Evolutionary conservation across 768 basidiomycete species (phyloP).

Genomic region (Phylloporus sp.): DNA sequence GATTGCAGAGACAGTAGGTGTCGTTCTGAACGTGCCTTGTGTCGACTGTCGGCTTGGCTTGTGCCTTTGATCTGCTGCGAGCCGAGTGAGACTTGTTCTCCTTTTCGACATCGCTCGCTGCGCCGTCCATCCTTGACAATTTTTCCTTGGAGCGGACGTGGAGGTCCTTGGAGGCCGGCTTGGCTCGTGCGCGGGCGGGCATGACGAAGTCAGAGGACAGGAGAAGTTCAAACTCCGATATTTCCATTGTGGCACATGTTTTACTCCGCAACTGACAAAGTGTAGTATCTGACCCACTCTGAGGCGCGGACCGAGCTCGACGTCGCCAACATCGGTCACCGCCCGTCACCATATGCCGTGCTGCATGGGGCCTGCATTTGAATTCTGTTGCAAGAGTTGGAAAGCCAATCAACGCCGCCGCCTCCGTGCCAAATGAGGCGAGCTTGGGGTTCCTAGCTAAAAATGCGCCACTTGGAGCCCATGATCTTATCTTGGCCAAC

Average conservation of each 20-base stretch:
- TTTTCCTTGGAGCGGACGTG: slow-evolving; percentile 19
- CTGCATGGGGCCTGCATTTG: slow-evolving; percentile 15
- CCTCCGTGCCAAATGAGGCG: slow-evolving; percentile 12
- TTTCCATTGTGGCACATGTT: slow-evolving; percentile 22
- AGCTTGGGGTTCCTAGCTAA: slow-evolving; percentile 2
- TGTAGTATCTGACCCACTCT: not conserved
- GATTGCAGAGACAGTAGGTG: slow-evolving; percentile 55
- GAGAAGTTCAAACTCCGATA: slow-evolving; percentile 30
- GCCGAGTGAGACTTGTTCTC: slow-evolving; percentile 25
- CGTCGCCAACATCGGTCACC: slow-evolving; percentile 3
- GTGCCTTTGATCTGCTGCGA: slow-evolving; percentile 23
- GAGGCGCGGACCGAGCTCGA: slow-evolving; percentile 1
- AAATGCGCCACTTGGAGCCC: slow-evolving; percentile 1
- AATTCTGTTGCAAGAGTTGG: not conserved
- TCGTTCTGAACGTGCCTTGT: slow-evolving; percentile 16
- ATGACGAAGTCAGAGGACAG: slow-evolving; percentile 33
- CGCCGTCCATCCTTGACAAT: slow-evolving; percentile 12
- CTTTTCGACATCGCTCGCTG: slow-evolving; percentile 27
- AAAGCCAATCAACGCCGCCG: not conserved
- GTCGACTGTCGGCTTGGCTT: slow-evolving; percentile 14
- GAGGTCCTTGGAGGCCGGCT: slow-evolving; percentile 25
- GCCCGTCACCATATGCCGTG: slow-evolving; percentile 5
- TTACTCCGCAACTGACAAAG: not conserved
- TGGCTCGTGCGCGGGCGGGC: slow-evolving; percentile 45
- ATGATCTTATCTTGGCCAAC: not conserved